phyloP scores from a whole-genome alignment of 148 eudicot species.

The Rhododendron ferrugineum region DNA sequence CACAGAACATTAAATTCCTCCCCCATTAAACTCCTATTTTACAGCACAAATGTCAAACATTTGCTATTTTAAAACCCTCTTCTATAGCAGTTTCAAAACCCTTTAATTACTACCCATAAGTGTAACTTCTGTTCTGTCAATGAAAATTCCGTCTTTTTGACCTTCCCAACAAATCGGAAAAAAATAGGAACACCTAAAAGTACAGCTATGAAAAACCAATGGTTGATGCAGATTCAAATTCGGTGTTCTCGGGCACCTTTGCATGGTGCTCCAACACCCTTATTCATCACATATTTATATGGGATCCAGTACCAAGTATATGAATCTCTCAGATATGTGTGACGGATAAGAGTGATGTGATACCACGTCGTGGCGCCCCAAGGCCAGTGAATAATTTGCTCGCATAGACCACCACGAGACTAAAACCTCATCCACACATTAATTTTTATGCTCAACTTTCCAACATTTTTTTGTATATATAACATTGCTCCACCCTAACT shows the following conservation, averaged over 20 bases:
- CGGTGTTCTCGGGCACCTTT: neutral
- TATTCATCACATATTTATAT: neutral
- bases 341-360: no score
- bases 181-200: neutral
- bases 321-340: no score
- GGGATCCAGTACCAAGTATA: no score
- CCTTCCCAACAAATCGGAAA: neutral
- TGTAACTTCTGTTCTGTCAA: slow-evolving; percentile 4
- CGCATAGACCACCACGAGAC: neutral
- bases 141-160: neutral
- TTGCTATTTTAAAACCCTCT: neutral
- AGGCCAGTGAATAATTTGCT: no score
- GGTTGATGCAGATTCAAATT: neutral
- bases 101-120: neutral
- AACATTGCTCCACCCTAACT: neutral
- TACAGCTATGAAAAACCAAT: neutral
- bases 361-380: neutral
- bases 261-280: neutral
- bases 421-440: neutral
- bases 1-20: no score
- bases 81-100: slow-evolving; percentile 6
- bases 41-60: neutral
- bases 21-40: slow-evolving; percentile 4
- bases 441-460: neutral
- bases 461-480: neutral